Evolutionary conservation across 805 yeast genomes (phyloP).

Genomic region (Saccharomycopsis malanga): DNA sequence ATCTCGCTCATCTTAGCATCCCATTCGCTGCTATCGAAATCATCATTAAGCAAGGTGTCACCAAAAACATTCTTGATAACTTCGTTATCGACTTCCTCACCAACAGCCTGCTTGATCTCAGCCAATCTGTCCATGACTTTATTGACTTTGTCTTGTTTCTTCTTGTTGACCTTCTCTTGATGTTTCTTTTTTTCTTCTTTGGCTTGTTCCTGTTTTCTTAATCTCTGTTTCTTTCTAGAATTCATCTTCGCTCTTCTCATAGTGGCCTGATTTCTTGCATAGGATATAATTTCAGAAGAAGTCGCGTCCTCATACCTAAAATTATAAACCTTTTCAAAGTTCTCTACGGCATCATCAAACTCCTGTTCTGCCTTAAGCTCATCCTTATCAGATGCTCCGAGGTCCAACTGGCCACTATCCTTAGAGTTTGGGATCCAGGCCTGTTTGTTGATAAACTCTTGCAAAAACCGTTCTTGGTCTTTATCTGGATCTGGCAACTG

Average conservation of each 20-base stretch:
- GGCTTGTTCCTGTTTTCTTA: conserved; percentile 51
- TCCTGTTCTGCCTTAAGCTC: conserved; percentile 70
- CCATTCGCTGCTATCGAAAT: conserved; percentile 89
- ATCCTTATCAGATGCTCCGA: conserved; percentile 28
- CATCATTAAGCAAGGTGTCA: conserved; percentile 72
- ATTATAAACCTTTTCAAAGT: conserved; percentile 87
- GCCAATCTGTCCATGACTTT: conserved; percentile 66
- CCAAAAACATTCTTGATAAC: conserved; percentile 60
- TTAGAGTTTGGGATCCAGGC: conserved; percentile 85
- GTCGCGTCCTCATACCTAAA: conserved; percentile 91
- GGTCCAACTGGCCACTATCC: conserved; percentile 44
- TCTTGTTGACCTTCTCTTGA: conserved; percentile 57
- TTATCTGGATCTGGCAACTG: conserved; percentile 58
- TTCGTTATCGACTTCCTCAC: conserved; percentile 54
- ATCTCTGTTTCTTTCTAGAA: conserved; percentile 77
- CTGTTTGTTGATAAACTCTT: conserved; percentile 62
- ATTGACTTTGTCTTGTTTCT: conserved; percentile 69
- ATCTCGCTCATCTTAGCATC: conserved; percentile 77
- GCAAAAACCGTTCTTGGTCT: conserved; percentile 63
- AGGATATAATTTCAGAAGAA: conserved; percentile 84
- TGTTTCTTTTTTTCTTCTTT: conserved; percentile 45
- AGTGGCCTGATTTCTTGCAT: conserved; percentile 92
- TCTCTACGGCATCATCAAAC: conserved; percentile 87
- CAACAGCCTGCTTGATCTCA: conserved; percentile 61
- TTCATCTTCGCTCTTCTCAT: conserved; percentile 72